phyloP scores from a whole-genome alignment of 164 flowering plant species.

The Vitis rupestris region DNA sequence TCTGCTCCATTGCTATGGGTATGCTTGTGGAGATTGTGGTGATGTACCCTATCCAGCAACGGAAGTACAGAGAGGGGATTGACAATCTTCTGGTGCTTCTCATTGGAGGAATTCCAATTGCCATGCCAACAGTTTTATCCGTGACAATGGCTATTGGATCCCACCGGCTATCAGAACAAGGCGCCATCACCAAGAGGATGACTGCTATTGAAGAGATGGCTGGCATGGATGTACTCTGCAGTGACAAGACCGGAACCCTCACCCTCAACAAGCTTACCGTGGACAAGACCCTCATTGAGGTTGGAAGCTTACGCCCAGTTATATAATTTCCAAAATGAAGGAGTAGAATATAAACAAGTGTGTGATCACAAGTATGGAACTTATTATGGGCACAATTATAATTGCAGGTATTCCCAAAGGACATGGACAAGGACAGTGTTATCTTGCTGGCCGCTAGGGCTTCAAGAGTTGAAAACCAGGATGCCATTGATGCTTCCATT shows the following conservation, averaged over 20 bases:
- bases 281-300: conserved; percentile 58
- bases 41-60: conserved; percentile 73
- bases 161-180: conserved; percentile 80
- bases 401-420: conserved; percentile 50
- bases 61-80: conserved; percentile 77
- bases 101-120: conserved; percentile 96
- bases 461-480: conserved; percentile 81
- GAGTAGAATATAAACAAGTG: no score
- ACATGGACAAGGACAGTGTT: conserved; percentile 49
- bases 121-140: conserved; percentile 94
- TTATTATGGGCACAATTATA: not conserved
- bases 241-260: conserved; percentile 95
- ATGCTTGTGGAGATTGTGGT: conserved; percentile 74
- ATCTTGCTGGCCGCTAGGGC: conserved; percentile 73
- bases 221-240: conserved; percentile 93
- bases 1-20: conserved; percentile 76
- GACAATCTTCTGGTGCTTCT: conserved; percentile 82
- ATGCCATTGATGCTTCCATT: conserved; percentile 80
- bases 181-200: conserved; percentile 98
- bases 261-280: conserved; percentile 92
- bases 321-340: not conserved
- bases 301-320: conserved; percentile 3
- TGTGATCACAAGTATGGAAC: not conserved
- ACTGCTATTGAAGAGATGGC: conserved; percentile 99
- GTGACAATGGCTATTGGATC: conserved; percentile 98